phyloP scores from a whole-genome alignment of 2,329 filamentous ascomycete genomes.

The Xylariaceae sp. region DNA sequence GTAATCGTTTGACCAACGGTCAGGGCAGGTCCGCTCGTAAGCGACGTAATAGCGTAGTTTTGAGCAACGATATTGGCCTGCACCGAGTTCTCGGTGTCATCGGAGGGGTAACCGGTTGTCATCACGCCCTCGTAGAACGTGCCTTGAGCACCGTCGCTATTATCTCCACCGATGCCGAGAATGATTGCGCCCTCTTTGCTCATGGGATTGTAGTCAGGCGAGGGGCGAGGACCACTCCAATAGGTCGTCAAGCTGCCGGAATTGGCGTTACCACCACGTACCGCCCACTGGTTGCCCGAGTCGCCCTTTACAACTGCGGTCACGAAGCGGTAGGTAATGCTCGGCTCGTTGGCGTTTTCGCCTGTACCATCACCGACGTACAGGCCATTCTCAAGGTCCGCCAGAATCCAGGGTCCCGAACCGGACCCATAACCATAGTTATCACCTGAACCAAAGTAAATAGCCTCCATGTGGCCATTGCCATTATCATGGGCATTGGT shows the following conservation, averaged over 20 bases:
- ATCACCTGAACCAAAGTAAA: slow-evolving; percentile 57
- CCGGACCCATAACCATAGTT: slow-evolving; percentile 54
- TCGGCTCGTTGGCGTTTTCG: slow-evolving; percentile 49
- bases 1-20: slow-evolving; percentile 48
- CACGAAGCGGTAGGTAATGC: slow-evolving; percentile 51
- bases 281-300: slow-evolving; percentile 52
- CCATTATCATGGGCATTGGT: slow-evolving; percentile 49
- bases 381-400: slow-evolving; percentile 62
- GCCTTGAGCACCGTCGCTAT: slow-evolving; percentile 54
- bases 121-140: slow-evolving; percentile 64
- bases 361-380: slow-evolving; percentile 49
- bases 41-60: slow-evolving; percentile 44
- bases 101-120: slow-evolving; percentile 57
- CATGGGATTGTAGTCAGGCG: slow-evolving; percentile 56
- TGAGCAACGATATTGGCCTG: slow-evolving; percentile 58
- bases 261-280: slow-evolving; percentile 53
- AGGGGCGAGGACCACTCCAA: slow-evolving; percentile 53
- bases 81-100: slow-evolving; percentile 53
- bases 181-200: slow-evolving; percentile 60
- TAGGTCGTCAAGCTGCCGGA: slow-evolving; percentile 53
- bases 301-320: slow-evolving; percentile 55
- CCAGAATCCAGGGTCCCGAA: slow-evolving; percentile 63
- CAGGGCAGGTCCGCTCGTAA: slow-evolving; percentile 45
- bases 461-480: slow-evolving; percentile 65
- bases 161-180: slow-evolving; percentile 64